Evolutionary conservation across 1,139 yeast species (phyloP).

Genomic region (Scheffersomyces titani): DNA sequence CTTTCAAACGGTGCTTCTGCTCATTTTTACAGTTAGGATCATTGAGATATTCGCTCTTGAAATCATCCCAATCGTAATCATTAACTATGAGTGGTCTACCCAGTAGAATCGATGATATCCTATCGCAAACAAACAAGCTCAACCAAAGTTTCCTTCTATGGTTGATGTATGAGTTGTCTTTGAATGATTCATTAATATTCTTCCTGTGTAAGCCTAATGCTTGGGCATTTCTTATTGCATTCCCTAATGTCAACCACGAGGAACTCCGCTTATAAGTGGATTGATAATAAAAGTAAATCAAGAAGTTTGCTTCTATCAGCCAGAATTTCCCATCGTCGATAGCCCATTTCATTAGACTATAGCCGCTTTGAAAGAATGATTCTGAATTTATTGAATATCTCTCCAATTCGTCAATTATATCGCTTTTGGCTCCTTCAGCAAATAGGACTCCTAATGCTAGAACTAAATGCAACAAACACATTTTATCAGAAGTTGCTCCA

Average conservation of each 20-base stretch:
- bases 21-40: conserved; percentile 8
- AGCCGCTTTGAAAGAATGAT: conserved; percentile 33
- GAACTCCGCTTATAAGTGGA: conserved; percentile 36
- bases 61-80: conserved; percentile 46
- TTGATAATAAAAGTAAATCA: conserved; percentile 41
- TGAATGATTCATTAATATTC: conserved; percentile 21
- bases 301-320: conserved; percentile 42
- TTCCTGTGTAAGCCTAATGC: conserved; percentile 27
- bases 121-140: conserved; percentile 39
- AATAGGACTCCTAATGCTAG: conserved; percentile 44
- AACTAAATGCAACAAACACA: conserved; percentile 31
- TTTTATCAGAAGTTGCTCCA: conserved; percentile 6
- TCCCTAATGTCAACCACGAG: conserved; percentile 36
- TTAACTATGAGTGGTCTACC: conserved; percentile 44
- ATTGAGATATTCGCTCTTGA: conserved; percentile 6
- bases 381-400: conserved; percentile 8
- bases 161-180: conserved; percentile 9
- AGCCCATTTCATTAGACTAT: conserved; percentile 26
- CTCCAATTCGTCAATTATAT: conserved; percentile 14
- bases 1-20: conserved; percentile 9
- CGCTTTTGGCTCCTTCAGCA: conserved; percentile 18
- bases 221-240: conserved; percentile 27
- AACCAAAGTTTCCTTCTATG: conserved; percentile 40
- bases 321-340: conserved; percentile 42
- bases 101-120: conserved; percentile 37